Evolutionary conservation across 306 rosid genomes (phyloP).

Genomic region (Quercus dentata): DNA sequence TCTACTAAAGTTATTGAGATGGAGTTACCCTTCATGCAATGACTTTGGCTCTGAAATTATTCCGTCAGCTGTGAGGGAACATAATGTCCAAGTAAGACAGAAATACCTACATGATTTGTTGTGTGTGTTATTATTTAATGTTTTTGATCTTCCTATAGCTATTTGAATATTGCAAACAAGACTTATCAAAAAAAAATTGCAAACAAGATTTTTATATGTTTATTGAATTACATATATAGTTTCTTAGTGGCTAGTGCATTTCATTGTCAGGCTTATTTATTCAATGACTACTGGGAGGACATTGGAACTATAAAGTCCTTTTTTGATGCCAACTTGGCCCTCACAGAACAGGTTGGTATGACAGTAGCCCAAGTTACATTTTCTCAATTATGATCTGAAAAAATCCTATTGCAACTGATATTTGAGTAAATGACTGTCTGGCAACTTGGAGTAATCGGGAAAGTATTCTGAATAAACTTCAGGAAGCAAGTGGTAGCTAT

Average conservation of each 20-base stretch:
- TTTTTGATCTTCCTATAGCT: background rate
- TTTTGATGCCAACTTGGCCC: constrained; percentile 88
- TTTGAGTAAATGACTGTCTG: background rate
- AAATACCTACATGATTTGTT: background rate
- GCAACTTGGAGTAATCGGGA: background rate
- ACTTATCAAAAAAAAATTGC: too few relatives aligned
- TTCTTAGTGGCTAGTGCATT: constrained; percentile 1
- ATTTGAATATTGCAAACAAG: background rate
- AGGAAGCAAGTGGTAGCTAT: background rate
- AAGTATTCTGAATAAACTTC: background rate
- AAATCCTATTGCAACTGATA: background rate
- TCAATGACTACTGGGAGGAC: constrained; percentile 99
- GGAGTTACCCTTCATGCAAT: constrained; percentile 63
- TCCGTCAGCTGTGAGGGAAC: constrained; percentile 78
- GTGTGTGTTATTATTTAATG: background rate
- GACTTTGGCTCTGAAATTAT: constrained; percentile 97
- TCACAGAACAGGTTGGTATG: constrained; percentile 75
- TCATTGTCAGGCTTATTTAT: constrained; percentile 76
- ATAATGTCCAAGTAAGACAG: constrained; percentile 84
- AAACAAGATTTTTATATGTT: background rate
- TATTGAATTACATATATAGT: background rate
- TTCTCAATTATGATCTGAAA: background rate
- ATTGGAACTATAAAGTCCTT: constrained; percentile 93
- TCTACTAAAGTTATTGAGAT: constrained; percentile 64
- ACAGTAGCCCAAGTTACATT: background rate